phyloP scores from a whole-genome alignment of 202 grass and related monocot genomes.

The Setaria italica region DNA sequence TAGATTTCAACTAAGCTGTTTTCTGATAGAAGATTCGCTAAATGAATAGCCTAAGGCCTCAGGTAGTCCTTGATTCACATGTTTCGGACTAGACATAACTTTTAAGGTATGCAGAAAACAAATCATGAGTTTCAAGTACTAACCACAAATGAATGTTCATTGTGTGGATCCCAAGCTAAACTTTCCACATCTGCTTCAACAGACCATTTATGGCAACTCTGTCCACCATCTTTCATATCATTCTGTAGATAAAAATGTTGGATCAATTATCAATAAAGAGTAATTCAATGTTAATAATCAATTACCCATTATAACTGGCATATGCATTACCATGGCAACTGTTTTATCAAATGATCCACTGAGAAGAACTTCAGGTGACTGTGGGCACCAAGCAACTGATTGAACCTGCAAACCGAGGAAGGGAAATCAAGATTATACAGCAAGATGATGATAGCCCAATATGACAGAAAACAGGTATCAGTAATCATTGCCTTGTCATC shows the following conservation, averaged over 20 bases:
- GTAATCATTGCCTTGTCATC: slow-evolving; percentile 75
- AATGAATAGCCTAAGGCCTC: neutral
- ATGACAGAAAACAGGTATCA: slow-evolving; percentile 17
- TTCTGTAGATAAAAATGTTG: slow-evolving; percentile 54
- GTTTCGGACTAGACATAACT: neutral
- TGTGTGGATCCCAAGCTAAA: slow-evolving; percentile 90
- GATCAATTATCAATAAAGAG: neutral
- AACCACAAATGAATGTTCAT: slow-evolving; percentile 80
- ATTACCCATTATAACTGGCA: neutral
- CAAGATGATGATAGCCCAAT: slow-evolving; percentile 11
- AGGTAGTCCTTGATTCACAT: neutral
- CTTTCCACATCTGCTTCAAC: slow-evolving; percentile 86
- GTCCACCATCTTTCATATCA: slow-evolving; percentile 74
- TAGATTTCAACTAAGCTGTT: slow-evolving; percentile 28
- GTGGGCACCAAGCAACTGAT: slow-evolving; percentile 75
- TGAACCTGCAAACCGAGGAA: slow-evolving; percentile 63
- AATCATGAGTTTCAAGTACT: slow-evolving; percentile 36
- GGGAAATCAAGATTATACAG: neutral
- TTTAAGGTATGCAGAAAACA: slow-evolving; percentile 8
- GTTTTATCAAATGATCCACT: slow-evolving; percentile 95
- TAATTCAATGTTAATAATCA: slow-evolving; percentile 4
- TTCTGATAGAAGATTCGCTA: slow-evolving; percentile 7
- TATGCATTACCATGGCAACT: slow-evolving; percentile 72
- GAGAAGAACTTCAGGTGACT: slow-evolving; percentile 82
- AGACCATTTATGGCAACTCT: slow-evolving; percentile 73